Percentiles rank a stretch among this genome's conserved stretches.
These are phyloP conservation scores for Prunus fruticosa DNA, from an alignment of 306 rosid species.

Conservation along the genomic window DNA sequence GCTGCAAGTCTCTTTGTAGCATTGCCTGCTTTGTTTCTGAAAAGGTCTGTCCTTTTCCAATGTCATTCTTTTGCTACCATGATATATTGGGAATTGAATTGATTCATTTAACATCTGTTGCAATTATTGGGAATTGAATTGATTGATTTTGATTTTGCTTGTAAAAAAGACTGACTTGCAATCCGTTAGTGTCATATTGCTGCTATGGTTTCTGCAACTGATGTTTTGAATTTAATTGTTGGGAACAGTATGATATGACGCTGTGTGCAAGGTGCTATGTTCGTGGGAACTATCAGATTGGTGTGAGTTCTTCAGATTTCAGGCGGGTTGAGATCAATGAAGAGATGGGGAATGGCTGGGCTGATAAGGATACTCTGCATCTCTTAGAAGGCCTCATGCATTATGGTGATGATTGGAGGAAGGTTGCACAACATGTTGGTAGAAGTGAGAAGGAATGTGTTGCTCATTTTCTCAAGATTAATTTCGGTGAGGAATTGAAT, in stretches of 20 bases:
- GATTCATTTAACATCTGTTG: background rate
- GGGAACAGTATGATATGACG: conserved; percentile 65
- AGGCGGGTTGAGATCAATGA: conserved; percentile 90
- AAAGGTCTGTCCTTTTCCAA: conserved; percentile 43
- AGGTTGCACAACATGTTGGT: conserved; percentile 83
- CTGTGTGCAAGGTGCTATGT: conserved; percentile 97
- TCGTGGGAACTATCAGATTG: conserved; percentile 83
- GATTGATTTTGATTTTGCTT: background rate
- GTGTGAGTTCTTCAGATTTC: conserved; percentile 79
- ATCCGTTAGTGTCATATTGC: background rate
- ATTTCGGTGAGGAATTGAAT: conserved; percentile 67
- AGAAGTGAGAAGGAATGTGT: conserved; percentile 91
- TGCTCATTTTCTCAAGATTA: conserved; percentile 75
- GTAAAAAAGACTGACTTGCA: background rate
- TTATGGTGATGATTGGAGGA: conserved; percentile 90
- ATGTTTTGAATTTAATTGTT: background rate
- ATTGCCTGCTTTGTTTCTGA: conserved; percentile 93
- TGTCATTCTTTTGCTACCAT: background rate
- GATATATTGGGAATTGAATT: background rate
- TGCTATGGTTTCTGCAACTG: background rate
- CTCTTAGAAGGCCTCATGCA: conserved; percentile 76
- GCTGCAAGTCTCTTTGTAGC: conserved; percentile 76
- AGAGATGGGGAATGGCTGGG: conserved; percentile 66
- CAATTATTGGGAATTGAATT: background rate
- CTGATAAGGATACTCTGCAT: conserved; percentile 75